Percentiles rank a stretch among this genome's conserved stretches.
Conservation (phyloP, 441 rosid species). For the Melastoma candidum region DNA sequence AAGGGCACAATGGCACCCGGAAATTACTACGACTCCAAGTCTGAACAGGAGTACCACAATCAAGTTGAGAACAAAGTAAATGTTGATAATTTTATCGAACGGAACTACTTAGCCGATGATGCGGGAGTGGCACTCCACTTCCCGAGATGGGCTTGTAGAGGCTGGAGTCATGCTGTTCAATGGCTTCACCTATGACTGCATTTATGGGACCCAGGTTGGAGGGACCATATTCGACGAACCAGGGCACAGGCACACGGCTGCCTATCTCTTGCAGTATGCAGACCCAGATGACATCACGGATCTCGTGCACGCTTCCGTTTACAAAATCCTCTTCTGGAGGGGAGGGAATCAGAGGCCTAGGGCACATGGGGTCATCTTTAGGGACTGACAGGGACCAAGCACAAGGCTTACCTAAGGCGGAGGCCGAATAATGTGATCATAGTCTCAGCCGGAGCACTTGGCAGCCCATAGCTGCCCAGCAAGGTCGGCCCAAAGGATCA, state of each 20-base stretch:
- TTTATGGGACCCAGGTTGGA: slow-evolving; percentile 78
- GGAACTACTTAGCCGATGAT: slow-evolving; percentile 29
- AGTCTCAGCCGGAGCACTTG: slow-evolving; percentile 62
- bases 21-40: too few relatives aligned
- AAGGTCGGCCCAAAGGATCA: slow-evolving; percentile 71
- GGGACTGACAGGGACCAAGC: slow-evolving; percentile 41
- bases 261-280: slow-evolving; percentile 57
- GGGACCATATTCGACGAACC: slow-evolving; percentile 65
- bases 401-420: slow-evolving; percentile 46
- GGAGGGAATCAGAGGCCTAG: slow-evolving; percentile 32
- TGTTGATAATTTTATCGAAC: too few relatives aligned
- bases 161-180: slow-evolving; percentile 61
- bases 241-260: slow-evolving; percentile 72
- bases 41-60: too few relatives aligned
- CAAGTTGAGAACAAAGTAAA: too few relatives aligned
- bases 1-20: too few relatives aligned
- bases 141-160: slow-evolving; percentile 67
- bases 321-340: slow-evolving; percentile 37
- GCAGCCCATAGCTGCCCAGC: slow-evolving; percentile 88
- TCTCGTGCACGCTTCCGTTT: slow-evolving; percentile 55
- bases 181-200: slow-evolving; percentile 78
- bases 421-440: slow-evolving; percentile 49
- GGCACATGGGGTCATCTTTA: slow-evolving; percentile 57
- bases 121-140: slow-evolving; percentile 72
- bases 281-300: slow-evolving; percentile 49